Base-by-base conservation (phyloP, 768 basidiomycete genomes). In the Mrakia blollopis region DNA sequence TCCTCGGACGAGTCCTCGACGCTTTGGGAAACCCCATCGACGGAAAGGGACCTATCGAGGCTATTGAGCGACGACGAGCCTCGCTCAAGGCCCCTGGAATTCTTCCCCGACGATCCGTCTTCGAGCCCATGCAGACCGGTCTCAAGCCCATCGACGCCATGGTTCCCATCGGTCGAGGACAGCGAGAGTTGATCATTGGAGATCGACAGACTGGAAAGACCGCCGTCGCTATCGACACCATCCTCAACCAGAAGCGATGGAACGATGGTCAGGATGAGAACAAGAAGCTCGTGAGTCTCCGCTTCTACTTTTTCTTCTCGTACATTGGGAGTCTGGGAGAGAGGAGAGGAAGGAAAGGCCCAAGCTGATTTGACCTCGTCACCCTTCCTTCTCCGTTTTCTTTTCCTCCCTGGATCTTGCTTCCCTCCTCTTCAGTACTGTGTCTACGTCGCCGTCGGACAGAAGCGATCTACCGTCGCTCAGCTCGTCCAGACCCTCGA, bases 41-140 rank as follows among this genome's bases (percentile, higher is more conserved):
- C 82, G 97, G 97, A 82, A 98, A 98, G 86, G 97, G 97, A 80
- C 95, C 95, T 81, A 95, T 99, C 85, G 87, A 95, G 81, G 89
- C 94, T 81, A 87, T 89, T 76, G 93, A 96, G 87, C 93, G 97
- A 85, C 91, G 94, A 81, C 94, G 95, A 88, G 94, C 97, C 78
- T 93, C 96, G 80, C 87, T 97, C 85, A 99, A 99, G 89, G 97
- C 97, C 54, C 97, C 97, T 80, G 97, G 97, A 88, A 98, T 98
- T 84, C 88, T 98, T 72, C 97, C 97, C 81, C 93, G 97, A 89
- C 94, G 93, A 83, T 98, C 97, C 84, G 97, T 99, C 87, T 93
- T 93, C 88, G 94, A 98, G 89, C 96, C 97, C 81, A 99, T 99
- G 97, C 93, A 97, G 92, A 99, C 97, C 80, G 97, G 97, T 88